Percentiles rank a stretch among this genome's conserved stretches.
Conservation (phyloP, 1,284 basidiomycete genomes). For the Salmacisia buchloeana region DNA sequence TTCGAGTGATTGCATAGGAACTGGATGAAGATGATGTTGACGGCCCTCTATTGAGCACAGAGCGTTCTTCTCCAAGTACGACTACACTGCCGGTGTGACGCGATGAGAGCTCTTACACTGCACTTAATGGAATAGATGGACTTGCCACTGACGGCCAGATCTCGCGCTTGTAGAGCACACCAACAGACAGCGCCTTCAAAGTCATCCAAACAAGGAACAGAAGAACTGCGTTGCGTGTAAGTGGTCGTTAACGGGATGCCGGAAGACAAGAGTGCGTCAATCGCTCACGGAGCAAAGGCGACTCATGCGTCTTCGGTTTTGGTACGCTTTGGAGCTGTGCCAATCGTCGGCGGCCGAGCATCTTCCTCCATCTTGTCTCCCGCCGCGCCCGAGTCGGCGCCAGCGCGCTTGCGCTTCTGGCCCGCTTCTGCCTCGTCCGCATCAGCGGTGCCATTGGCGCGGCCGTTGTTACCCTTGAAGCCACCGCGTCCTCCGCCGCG, state of each 20-base stretch:
- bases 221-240: no score
- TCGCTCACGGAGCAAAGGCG: no score
- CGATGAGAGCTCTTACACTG: neutral
- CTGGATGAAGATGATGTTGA: no score
- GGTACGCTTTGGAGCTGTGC: neutral
- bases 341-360: neutral
- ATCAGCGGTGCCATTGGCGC: neutral
- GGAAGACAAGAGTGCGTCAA: no score
- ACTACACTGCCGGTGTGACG: neutral
- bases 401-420: neutral
- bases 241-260: no score
- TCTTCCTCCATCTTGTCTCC: neutral
- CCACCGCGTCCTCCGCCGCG: slow-evolving; percentile 49
- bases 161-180: no score
- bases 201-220: no score
- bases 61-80: slow-evolving; percentile 7
- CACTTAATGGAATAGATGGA: no score
- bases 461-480: slow-evolving; percentile 18
- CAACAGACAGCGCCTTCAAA: no score
- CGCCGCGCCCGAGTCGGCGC: neutral
- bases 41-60: neutral
- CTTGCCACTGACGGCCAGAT: no score
- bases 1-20: neutral
- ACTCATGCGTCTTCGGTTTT: neutral
- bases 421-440: neutral